phyloP scores from a whole-genome alignment of 352 stramenopile genomes.

The Phytophthora melonis region DNA sequence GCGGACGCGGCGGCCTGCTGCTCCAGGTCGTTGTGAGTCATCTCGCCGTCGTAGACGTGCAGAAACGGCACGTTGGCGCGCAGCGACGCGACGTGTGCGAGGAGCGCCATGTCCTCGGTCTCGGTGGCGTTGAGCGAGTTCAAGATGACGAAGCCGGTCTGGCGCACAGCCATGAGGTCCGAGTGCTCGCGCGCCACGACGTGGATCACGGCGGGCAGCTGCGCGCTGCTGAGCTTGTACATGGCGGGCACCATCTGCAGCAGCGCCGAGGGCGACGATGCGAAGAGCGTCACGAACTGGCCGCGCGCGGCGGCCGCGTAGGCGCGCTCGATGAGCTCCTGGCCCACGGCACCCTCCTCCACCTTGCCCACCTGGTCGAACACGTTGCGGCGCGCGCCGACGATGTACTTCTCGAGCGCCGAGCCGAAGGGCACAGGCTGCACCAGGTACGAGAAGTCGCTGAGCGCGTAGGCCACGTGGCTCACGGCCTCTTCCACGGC shows the following conservation, averaged over 20 bases:
- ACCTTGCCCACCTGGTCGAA: constrained; percentile 84
- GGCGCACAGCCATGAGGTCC: constrained; percentile 93
- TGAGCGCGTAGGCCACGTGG: constrained; percentile 83
- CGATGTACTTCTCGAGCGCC: constrained; percentile 75
- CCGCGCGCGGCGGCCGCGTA: constrained; percentile 73
- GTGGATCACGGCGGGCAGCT: constrained; percentile 89
- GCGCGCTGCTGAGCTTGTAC: constrained; percentile 94
- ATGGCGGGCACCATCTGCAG: constrained; percentile 95
- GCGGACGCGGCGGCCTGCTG: constrained; percentile 47
- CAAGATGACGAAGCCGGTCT: constrained; percentile 92
- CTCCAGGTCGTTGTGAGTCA: constrained; percentile 87
- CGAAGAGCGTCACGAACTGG: constrained; percentile 92
- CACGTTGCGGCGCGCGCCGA: constrained; percentile 77
- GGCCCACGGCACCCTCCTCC: constrained; percentile 47
- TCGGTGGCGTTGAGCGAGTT: constrained; percentile 88
- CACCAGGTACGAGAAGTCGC: constrained; percentile 80
- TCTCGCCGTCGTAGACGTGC: constrained; percentile 95
- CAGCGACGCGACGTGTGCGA: constrained; percentile 92
- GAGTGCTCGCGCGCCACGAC: constrained; percentile 92
- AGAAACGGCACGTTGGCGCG: constrained; percentile 92
- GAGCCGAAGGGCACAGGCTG: constrained; percentile 68
- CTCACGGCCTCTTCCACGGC: constrained; percentile 82
- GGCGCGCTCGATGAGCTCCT: constrained; percentile 73
- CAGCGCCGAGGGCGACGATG: constrained; percentile 85
- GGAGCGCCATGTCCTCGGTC: constrained; percentile 92